phyloP scores from a whole-genome alignment of 2,329 filamentous ascomycete genomes.

The Diplocarpon rosae region DNA sequence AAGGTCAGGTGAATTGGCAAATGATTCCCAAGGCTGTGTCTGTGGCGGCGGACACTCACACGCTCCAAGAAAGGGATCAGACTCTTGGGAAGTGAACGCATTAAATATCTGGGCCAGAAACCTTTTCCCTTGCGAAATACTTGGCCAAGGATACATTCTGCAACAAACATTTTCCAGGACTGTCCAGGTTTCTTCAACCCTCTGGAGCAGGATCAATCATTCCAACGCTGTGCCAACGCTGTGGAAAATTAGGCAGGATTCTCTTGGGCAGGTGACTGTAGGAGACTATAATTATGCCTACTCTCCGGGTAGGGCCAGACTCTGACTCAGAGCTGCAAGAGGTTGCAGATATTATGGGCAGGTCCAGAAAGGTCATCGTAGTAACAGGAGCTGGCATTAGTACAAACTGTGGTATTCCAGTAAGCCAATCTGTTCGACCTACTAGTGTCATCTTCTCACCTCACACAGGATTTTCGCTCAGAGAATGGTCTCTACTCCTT shows the following conservation, averaged over 20 bases:
- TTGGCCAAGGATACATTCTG: too few relatives aligned
- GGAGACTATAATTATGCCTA: constrained; percentile 22
- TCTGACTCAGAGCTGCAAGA: constrained; percentile 38
- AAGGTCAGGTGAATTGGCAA: background rate
- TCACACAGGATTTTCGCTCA: constrained; percentile 55
- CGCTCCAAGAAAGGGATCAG: background rate
- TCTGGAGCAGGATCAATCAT: background rate
- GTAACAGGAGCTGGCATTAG: constrained; percentile 65
- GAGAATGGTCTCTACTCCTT: constrained; percentile 63
- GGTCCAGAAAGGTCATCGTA: constrained; percentile 58
- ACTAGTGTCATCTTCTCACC: constrained; percentile 6
- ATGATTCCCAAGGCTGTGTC: background rate
- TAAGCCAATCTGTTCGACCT: constrained; percentile 30
- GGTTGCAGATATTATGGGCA: constrained; percentile 52
- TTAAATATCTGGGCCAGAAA: too few relatives aligned
- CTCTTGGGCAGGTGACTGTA: background rate
- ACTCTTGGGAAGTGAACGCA: background rate
- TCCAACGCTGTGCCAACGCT: background rate
- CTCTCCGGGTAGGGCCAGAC: constrained; percentile 20
- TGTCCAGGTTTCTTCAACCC: background rate
- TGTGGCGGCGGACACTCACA: background rate
- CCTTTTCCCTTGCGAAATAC: too few relatives aligned
- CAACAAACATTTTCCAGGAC: background rate
- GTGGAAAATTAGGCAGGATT: background rate
- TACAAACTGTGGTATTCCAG: constrained; percentile 66